These are phyloP conservation scores for Amauroascus verrucosus DNA, from an alignment of 2,329 filamentous ascomycete genomes.

Conservation along the genomic window DNA sequence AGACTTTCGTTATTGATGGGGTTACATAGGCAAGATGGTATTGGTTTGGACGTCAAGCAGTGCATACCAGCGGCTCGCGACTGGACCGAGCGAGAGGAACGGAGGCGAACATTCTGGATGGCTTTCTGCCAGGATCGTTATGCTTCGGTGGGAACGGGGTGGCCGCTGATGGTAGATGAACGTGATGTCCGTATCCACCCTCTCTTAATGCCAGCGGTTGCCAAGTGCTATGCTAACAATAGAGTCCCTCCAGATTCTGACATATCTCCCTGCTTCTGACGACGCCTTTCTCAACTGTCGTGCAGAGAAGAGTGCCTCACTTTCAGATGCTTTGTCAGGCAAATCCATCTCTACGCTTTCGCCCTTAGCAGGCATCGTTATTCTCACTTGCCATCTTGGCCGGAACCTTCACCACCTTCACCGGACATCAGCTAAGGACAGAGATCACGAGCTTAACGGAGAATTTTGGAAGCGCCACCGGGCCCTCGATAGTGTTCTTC, in stretches of 20 bases:
- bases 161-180: slow-evolving; percentile 93
- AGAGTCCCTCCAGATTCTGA: slow-evolving; percentile 50
- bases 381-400: slow-evolving; percentile 84
- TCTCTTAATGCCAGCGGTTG: too few relatives aligned
- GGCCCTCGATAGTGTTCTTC: slow-evolving; percentile 75
- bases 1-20: slow-evolving; percentile 86
- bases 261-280: slow-evolving; percentile 72
- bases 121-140: slow-evolving; percentile 84
- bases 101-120: slow-evolving; percentile 90
- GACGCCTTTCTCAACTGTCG: slow-evolving; percentile 74
- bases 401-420: slow-evolving; percentile 86
- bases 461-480: slow-evolving; percentile 94
- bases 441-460: slow-evolving; percentile 78
- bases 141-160: slow-evolving; percentile 89
- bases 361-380: slow-evolving; percentile 65
- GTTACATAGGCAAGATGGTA: slow-evolving; percentile 73
- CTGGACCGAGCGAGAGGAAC: slow-evolving; percentile 88
- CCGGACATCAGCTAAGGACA: slow-evolving; percentile 69
- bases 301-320: slow-evolving; percentile 58
- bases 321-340: slow-evolving; percentile 48
- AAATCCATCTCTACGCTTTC: slow-evolving; percentile 65
- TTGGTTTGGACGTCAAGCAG: slow-evolving; percentile 81
- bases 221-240: background rate
- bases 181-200: slow-evolving; percentile 59
- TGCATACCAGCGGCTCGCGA: slow-evolving; percentile 76